phyloP scores from a whole-genome alignment of 2,329 filamentous ascomycete genomes.

The Penicillium sclerotigenum region DNA sequence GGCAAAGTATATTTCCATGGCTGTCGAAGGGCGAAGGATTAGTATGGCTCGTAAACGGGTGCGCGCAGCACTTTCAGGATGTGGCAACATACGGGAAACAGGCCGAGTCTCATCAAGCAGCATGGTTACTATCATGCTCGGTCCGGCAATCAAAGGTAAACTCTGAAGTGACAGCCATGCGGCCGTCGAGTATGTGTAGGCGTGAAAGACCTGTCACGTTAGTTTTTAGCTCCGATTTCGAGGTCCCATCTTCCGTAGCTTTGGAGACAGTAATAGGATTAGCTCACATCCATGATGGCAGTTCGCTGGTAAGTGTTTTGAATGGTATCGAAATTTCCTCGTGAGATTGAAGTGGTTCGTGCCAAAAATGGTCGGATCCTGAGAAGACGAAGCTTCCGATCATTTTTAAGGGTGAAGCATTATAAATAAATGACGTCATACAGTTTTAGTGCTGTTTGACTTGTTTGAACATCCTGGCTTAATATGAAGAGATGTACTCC shows the following conservation, averaged over 20 bases:
- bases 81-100: constrained; percentile 47
- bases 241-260: constrained; percentile 3
- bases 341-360: neutral
- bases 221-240: constrained; percentile 9
- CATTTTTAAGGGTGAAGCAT: constrained; percentile 2
- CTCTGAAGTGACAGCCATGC: constrained; percentile 47
- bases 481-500: neutral
- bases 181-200: constrained; percentile 46
- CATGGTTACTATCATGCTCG: constrained; percentile 60
- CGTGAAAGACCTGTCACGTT: constrained; percentile 40
- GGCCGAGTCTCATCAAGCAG: constrained; percentile 57
- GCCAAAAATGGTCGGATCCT: neutral
- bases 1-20: constrained; percentile 69
- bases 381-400: neutral
- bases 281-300: constrained; percentile 13
- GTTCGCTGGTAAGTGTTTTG: neutral
- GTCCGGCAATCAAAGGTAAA: constrained; percentile 56
- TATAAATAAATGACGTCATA: constrained; percentile 10
- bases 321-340: neutral
- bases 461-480: constrained; percentile 1
- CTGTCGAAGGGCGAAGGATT: constrained; percentile 35
- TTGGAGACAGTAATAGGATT: neutral
- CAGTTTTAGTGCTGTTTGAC: neutral
- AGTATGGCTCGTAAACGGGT: neutral
- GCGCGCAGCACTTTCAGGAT: neutral